Percentiles rank a stretch among this genome's conserved stretches.
Conservation (phyloP, 352 stramenopile genomes). For the Elongisporangium prolatum region DNA sequence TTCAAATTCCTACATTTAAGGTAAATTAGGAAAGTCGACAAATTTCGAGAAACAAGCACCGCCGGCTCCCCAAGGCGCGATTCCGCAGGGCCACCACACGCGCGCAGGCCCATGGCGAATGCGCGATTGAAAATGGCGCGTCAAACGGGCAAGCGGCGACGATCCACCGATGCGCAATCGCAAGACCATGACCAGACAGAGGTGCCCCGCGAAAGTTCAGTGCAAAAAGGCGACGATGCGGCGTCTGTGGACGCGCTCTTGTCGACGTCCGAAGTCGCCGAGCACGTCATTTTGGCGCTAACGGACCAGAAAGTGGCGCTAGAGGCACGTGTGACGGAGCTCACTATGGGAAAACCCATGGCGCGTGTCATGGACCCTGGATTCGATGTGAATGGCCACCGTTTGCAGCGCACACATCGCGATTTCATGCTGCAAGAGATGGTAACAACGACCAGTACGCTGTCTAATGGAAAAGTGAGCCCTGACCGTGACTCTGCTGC, state of each 20-base stretch:
- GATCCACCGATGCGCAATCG: constrained; percentile 15
- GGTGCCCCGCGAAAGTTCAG: constrained; percentile 14
- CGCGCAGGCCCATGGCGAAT: constrained; percentile 45
- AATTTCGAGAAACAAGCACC: neutral
- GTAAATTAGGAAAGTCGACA: neutral
- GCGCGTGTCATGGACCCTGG: constrained; percentile 22
- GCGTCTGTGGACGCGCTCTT: constrained; percentile 15
- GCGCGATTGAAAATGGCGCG: constrained; percentile 64
- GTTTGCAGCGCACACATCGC: constrained; percentile 39
- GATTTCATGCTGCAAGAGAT: constrained; percentile 84
- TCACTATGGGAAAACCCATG: constrained; percentile 50
- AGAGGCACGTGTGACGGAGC: constrained; percentile 28
- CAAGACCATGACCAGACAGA: constrained; percentile 16
- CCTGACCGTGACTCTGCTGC: neutral
- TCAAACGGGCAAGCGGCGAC: constrained; percentile 22
- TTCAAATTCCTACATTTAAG: neutral
- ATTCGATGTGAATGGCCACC: constrained; percentile 32
- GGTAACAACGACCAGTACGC: constrained; percentile 13
- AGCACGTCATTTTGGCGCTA: constrained; percentile 30
- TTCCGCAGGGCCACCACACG: neutral
- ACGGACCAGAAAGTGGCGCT: constrained; percentile 30
- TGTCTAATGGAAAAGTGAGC: constrained; percentile 6
- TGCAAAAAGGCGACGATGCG: constrained; percentile 8
- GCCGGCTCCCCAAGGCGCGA: constrained; percentile 1
- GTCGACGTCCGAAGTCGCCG: constrained; percentile 8